A percentile compares a stretch with the other conserved stretches of the same genome.
Conservation (phyloP, 2,329 filamentous ascomycete species). For the Pestalotiopsis fici region DNA sequence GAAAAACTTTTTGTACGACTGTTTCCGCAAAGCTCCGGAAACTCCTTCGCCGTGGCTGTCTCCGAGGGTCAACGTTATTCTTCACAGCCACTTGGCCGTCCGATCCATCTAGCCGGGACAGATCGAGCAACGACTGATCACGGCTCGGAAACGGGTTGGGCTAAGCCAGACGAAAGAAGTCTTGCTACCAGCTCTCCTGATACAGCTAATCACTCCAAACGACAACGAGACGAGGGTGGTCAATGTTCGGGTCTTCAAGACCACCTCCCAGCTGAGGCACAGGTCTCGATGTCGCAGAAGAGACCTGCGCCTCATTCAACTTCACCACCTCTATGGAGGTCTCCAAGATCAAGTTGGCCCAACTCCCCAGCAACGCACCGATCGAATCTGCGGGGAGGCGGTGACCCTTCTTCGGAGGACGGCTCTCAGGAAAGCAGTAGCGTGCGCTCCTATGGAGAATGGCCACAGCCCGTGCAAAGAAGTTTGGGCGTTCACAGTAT, state of each 20-base stretch:
- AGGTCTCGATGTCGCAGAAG: slow-evolving; percentile 62
- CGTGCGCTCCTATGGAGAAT: slow-evolving; percentile 28
- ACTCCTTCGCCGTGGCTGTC: slow-evolving; percentile 14
- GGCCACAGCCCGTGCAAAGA: slow-evolving; percentile 30
- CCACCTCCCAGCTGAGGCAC: slow-evolving; percentile 10
- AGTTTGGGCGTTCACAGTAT: slow-evolving; percentile 44
- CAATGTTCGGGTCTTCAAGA: slow-evolving; percentile 10
- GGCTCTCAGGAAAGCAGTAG: slow-evolving; percentile 27
- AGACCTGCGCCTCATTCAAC: slow-evolving; percentile 56
- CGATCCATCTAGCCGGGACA: background rate
- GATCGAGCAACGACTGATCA: slow-evolving; percentile 1
- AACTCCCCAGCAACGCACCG: slow-evolving; percentile 27
- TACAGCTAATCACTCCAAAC: slow-evolving; percentile 28
- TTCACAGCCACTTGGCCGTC: background rate
- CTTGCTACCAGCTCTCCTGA: slow-evolving; percentile 24
- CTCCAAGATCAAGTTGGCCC: slow-evolving; percentile 37
- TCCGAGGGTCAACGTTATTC: slow-evolving; percentile 10
- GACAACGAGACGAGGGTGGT: slow-evolving; percentile 26
- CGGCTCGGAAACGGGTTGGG: slow-evolving; percentile 1
- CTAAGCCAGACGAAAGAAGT: slow-evolving; percentile 24
- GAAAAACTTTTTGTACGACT: background rate
- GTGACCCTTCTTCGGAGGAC: slow-evolving; percentile 28
- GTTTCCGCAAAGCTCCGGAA: background rate
- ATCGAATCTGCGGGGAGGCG: slow-evolving; percentile 27
- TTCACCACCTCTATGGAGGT: slow-evolving; percentile 50